phyloP scores from a whole-genome alignment of 2,329 filamentous ascomycete genomes.

The Colletotrichum sp. region DNA sequence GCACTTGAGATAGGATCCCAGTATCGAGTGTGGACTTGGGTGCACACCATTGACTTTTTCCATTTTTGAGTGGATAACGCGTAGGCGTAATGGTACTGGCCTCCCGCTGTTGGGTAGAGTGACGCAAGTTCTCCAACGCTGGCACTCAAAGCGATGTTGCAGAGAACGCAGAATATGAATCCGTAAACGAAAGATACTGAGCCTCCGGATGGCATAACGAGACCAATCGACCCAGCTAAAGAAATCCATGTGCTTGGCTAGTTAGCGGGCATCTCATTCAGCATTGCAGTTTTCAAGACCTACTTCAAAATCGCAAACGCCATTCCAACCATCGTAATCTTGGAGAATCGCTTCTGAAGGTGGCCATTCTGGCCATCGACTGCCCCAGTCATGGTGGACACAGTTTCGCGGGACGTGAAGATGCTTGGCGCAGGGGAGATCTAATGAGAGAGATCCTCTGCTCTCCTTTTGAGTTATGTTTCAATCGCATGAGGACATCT shows the following conservation, averaged over 20 bases:
- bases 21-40: accelerated
- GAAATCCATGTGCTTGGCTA: constrained; percentile 40
- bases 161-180: constrained; percentile 50
- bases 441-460: not conserved
- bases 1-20: not conserved
- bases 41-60: constrained; percentile 40
- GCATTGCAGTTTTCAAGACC: not conserved
- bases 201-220: constrained; percentile 46
- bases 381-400: not conserved
- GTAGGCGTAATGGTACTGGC: constrained; percentile 51
- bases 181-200: constrained; percentile 48
- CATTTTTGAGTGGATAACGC: constrained; percentile 42
- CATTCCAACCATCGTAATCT: constrained; percentile 47
- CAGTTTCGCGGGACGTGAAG: not conserved
- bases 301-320: constrained; percentile 49
- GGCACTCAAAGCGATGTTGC: constrained; percentile 45
- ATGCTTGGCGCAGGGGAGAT: not conserved
- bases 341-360: constrained; percentile 41
- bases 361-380: constrained; percentile 27
- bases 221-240: constrained; percentile 45
- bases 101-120: constrained; percentile 51
- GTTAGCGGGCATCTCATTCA: not conserved
- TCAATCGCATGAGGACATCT: not conserved
- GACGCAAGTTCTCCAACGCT: constrained; percentile 48
- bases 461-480: not conserved